Base-by-base conservation (phyloP, 2,329 filamentous ascomycete species). In the Aspergillus latus region DNA sequence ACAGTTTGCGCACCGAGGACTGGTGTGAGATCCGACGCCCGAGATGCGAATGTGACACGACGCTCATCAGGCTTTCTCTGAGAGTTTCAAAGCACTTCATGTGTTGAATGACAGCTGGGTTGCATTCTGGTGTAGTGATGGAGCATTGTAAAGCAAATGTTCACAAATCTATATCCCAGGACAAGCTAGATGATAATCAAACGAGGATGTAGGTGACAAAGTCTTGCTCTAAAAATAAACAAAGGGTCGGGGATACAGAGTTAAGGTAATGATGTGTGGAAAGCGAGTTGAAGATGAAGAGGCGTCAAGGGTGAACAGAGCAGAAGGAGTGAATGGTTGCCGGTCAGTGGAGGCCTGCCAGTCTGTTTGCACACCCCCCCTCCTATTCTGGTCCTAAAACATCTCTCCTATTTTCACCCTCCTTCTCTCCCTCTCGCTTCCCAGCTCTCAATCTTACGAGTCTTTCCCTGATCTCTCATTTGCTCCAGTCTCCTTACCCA, bases 1-100 rank as follows among this genome's bases (percentile, higher is more conserved):
- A 40, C 50, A 16, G 42, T 29, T 54, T 21, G 42, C 28, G 29
- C 47, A 32, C 28, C 15, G 16, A 26, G 8, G 16, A 45, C 37
- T n/a, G 42, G 45, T 16, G 30, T 47, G 44, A 10, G 32, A 58
- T 60, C 56, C 36, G 50, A 51, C 43, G 44, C 26, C 32, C 34
- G 16, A 15, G 13, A 50, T 32, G 49, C 49, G 47, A 16, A 47
- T 49, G 51, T 60, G 49, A 56, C 42, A 21, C 28, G 21, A 21
- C 11, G 7, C 5, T 37, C 34, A 10, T 11, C 13, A 5, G 11
- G 34, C 34, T 13, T 13, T 37, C 21, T 37, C 34, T 37, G 34
- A 10, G 5, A 9, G 10, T 37, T 9, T 13, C 5, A 13, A 37
- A 2, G 10, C 10, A 2, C 32, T 11, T 7, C 32, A 34, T 34